A percentile compares a stretch with the other conserved stretches of the same genome.
Evolutionary conservation across 192 early-diverging fungal genomes (phyloP).

Genomic region (Linnemannia exigua): DNA sequence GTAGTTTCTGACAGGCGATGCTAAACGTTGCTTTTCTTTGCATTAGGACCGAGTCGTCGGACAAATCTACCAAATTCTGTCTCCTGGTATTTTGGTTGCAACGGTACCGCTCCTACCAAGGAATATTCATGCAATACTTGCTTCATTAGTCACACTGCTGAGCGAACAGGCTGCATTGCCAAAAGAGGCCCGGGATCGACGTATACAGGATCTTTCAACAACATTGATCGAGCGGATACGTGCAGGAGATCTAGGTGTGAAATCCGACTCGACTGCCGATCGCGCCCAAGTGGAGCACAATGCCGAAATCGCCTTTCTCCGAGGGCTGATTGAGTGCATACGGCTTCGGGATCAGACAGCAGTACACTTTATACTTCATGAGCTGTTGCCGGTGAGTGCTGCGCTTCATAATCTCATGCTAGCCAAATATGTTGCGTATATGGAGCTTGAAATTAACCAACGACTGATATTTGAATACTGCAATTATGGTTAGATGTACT

Average conservation of each 20-base stretch:
- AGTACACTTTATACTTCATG: conserved; percentile 28
- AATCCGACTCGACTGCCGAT: not conserved
- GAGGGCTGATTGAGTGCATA: conserved; percentile 37
- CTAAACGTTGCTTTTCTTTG: not conserved
- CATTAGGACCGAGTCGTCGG: conserved; percentile 36
- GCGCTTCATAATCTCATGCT: not conserved
- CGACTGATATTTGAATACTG: not conserved
- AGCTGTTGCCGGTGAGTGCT: conserved; percentile 40
- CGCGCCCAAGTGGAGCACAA: conserved; percentile 10
- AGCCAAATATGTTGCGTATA: not conserved
- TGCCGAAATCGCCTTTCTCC: conserved; percentile 31
- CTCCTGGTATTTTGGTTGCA: conserved; percentile 6
- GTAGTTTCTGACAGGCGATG: not conserved
- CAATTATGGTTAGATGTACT: conserved; percentile 24
- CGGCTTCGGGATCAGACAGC: conserved; percentile 15
- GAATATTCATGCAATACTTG: conserved; percentile 35
- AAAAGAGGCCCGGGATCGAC: conserved; percentile 21
- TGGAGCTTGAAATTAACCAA: not conserved
- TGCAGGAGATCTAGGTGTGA: conserved; percentile 35
- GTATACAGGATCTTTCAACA: not conserved
- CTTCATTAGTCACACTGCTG: conserved; percentile 12
- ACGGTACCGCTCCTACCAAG: conserved; percentile 30
- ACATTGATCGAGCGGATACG: conserved; percentile 29
- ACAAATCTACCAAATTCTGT: conserved; percentile 7
- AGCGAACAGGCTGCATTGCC: conserved; percentile 22